phyloP scores from a whole-genome alignment of 176 grass and related monocot genomes.

The Phoenix roebelenii region DNA sequence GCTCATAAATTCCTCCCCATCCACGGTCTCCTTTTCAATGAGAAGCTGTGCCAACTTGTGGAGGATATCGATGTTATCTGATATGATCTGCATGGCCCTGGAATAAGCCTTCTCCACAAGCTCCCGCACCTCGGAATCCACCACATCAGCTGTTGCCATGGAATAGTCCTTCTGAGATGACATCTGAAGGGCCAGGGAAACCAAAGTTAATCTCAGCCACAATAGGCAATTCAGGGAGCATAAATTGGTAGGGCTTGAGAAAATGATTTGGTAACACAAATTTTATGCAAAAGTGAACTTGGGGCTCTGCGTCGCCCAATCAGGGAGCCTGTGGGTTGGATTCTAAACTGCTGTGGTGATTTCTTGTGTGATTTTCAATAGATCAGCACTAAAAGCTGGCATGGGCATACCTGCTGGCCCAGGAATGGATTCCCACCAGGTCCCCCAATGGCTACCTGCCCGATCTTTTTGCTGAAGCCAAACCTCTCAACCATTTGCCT shows the following conservation, averaged over 20 bases:
- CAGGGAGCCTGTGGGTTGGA: no score
- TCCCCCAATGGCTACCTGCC: slow-evolving; percentile 80
- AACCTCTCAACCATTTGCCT: slow-evolving; percentile 99
- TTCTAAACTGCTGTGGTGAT: no score
- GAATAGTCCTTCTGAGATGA: slow-evolving; percentile 94
- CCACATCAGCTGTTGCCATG: slow-evolving; percentile 85
- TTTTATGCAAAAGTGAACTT: no score
- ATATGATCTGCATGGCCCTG: slow-evolving; percentile 64
- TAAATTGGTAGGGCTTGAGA: no score
- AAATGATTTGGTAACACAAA: no score
- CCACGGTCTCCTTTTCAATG: slow-evolving; percentile 93
- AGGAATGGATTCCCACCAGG: slow-evolving; percentile 95
- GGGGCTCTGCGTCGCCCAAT: no score
- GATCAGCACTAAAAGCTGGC: no score
- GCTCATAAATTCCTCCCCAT: slow-evolving; percentile 98
- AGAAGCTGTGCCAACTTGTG: slow-evolving; percentile 84
- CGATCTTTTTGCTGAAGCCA: slow-evolving; percentile 97
- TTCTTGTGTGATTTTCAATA: no score
- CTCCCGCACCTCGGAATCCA: slow-evolving; percentile 85
- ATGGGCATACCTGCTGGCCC: slow-evolving; percentile 74
- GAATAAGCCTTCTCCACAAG: slow-evolving; percentile 76
- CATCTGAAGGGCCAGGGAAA: slow-evolving; percentile 47
- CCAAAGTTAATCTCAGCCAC: not conserved
- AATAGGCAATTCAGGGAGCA: no score
- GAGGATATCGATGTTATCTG: slow-evolving; percentile 73